phyloP scores from a whole-genome alignment of 352 stramenopile species.

The Blastocystis sp. region DNA sequence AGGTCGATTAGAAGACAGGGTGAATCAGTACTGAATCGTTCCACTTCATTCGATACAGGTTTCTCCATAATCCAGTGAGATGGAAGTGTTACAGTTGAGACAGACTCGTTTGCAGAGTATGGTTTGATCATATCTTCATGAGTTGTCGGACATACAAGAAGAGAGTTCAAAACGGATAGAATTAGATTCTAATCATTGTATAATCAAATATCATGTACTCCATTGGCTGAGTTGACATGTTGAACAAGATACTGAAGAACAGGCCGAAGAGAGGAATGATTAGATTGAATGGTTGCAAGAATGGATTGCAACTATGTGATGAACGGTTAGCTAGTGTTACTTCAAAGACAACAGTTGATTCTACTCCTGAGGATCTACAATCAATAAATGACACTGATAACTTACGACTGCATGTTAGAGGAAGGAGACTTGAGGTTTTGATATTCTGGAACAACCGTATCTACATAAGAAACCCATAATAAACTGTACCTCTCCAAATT shows the following conservation, averaged over 20 bases:
- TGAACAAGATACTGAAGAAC: conserved; percentile 32
- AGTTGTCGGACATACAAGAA: conserved; percentile 10
- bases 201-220: not conserved
- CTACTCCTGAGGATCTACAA: not conserved
- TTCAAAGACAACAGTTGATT: conserved; percentile 34
- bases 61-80: not conserved
- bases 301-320: conserved; percentile 36
- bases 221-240: conserved; percentile 33
- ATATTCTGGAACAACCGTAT: not conserved
- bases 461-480: not conserved
- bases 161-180: conserved; percentile 34
- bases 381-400: not conserved
- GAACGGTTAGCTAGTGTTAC: not conserved
- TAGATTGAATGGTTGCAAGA: conserved; percentile 5
- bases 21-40: not conserved
- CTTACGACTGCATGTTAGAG: not conserved
- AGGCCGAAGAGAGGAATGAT: not conserved
- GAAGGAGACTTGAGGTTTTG: not conserved
- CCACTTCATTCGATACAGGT: not conserved
- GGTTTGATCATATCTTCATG: conserved; percentile 2
- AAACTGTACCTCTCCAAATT: conserved; percentile 1
- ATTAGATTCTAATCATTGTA: not conserved
- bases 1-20: not conserved
- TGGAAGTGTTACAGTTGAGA: not conserved
- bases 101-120: not conserved